Evolutionary conservation across 495 filamentous ascomycete genomes (phyloP).

Genomic region (Thermothielavioides terrestris): DNA sequence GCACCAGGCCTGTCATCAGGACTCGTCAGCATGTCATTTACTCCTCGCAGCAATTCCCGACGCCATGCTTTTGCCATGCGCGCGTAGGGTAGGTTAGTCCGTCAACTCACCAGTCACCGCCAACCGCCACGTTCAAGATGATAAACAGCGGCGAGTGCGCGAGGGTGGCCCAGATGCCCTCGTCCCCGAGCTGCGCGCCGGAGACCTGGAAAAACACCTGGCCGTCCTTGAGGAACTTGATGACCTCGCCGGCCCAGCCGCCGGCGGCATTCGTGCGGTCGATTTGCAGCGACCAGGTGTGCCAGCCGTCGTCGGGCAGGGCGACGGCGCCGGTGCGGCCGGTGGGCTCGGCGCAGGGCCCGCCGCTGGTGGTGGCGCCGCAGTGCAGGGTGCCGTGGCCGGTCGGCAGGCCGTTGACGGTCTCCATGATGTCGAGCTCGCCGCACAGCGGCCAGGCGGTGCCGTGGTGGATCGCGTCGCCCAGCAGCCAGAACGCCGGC

Average conservation of each 20-base stretch:
- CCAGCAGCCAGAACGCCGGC: slow-evolving; percentile 49
- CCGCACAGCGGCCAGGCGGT: slow-evolving; percentile 42
- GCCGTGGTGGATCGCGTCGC: slow-evolving; percentile 40
- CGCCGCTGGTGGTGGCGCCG: slow-evolving; percentile 25
- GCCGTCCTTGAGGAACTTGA: slow-evolving; percentile 40
- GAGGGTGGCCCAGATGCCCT: slow-evolving; percentile 36
- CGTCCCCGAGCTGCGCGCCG: slow-evolving; percentile 35
- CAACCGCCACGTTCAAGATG: slow-evolving; percentile 44
- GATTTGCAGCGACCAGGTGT: slow-evolving; percentile 39
- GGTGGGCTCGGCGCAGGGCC: slow-evolving; percentile 40
- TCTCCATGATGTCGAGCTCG: slow-evolving; percentile 48
- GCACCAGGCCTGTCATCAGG: slow-evolving; percentile 18
- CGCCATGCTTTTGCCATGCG: no score
- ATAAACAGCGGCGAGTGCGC: slow-evolving; percentile 41
- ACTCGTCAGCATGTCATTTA: not conserved
- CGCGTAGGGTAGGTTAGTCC: no score
- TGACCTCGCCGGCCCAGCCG: slow-evolving; percentile 36
- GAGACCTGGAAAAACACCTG: slow-evolving; percentile 29
- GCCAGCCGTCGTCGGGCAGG: slow-evolving; percentile 34
- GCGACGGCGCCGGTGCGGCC: slow-evolving; percentile 24
- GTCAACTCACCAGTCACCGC: slow-evolving; percentile 40
- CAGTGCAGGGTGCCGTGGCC: slow-evolving; percentile 45
- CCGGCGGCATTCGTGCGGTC: slow-evolving; percentile 28
- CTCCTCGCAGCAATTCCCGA: not conserved
- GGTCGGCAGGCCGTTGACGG: slow-evolving; percentile 36